Evolutionary conservation across 495 filamentous ascomycete species (phyloP), one percentile per base, ranked within the genome.

Genomic region (Aspergillus haitiensis): DNA sequence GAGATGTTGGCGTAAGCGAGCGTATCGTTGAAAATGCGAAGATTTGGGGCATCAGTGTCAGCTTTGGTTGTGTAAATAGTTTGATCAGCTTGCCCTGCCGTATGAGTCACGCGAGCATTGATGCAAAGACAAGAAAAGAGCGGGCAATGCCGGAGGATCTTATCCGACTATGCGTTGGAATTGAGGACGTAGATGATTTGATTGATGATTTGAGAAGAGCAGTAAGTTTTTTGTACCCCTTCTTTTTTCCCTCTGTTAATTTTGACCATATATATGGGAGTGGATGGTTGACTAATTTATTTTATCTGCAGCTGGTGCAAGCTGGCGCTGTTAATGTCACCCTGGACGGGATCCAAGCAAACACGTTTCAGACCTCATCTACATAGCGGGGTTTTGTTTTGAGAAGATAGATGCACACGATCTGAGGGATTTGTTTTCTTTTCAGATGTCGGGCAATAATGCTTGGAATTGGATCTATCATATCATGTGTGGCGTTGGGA

Each of bases 21-120:
- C 84, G 92, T 8, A 96, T 98, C 67, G 94, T 98, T 3, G 95
- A 97, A 77, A 87, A 88, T 37, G 90, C 94, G 5, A 83, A 89
- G 63, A 76, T 98, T 31, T 98, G 92, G 88, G 92, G 88, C 16
- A 98, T 98, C 62, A 92, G 88, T 61, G 94, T 98, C 54, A 94
- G 90, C 64, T 98, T 98, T 70, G 94, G 94, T 37, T 97, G 95
- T 73, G 95, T 98, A 46, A 98, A 98, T 75, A 94, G 90, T 75
- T 72, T 98, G 74, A 98, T 98, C 73, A 96, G 92, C 75, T 96
- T 98, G 94, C 94, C 94, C 10, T 98, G 94, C 68, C 91, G 90
- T 60, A 98, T 98, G 94, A 98, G 95, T 74, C 94, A 98, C 78
- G 94, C 94, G 18, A 97, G 92, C 70, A 98, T 98, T 71, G 95